phyloP scores from a whole-genome alignment of 2,329 filamentous ascomycete genomes.

The Alternaria atra region DNA sequence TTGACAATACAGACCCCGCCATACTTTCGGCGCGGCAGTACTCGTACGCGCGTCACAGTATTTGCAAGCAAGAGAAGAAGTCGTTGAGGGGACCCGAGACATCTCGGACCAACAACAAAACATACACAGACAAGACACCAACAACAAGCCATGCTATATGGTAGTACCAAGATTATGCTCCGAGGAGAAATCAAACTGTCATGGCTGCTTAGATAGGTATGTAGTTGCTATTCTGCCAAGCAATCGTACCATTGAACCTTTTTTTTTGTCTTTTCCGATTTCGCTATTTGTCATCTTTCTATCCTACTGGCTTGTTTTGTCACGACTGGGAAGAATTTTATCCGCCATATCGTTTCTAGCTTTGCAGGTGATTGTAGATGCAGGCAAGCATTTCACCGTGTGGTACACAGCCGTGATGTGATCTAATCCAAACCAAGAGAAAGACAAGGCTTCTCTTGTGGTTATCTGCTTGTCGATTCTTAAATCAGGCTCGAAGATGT shows the following conservation, averaged over 20 bases:
- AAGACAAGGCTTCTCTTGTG: too few species aligned
- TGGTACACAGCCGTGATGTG: too few species aligned
- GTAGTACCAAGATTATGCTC: background rate
- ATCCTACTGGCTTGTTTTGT: background rate
- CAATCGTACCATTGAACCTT: background rate
- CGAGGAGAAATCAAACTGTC: background rate
- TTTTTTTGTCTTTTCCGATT: background rate
- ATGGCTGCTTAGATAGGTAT: background rate
- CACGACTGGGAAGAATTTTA: background rate
- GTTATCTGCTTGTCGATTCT: too few species aligned
- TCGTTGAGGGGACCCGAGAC: background rate
- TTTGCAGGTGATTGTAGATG: too few species aligned
- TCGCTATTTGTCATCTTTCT: background rate
- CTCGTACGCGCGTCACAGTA: background rate
- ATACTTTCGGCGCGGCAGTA: background rate
- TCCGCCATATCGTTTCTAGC: background rate
- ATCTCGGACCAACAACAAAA: background rate
- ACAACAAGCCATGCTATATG: background rate
- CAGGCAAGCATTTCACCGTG: too few species aligned
- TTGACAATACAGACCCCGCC: background rate
- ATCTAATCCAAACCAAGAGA: too few species aligned
- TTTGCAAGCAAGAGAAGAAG: background rate
- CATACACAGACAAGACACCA: background rate
- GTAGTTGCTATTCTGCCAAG: background rate
- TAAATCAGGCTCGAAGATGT: too few species aligned